Base-by-base conservation (phyloP, 2,329 filamentous ascomycete species). In the Huntiella abstrusa region DNA sequence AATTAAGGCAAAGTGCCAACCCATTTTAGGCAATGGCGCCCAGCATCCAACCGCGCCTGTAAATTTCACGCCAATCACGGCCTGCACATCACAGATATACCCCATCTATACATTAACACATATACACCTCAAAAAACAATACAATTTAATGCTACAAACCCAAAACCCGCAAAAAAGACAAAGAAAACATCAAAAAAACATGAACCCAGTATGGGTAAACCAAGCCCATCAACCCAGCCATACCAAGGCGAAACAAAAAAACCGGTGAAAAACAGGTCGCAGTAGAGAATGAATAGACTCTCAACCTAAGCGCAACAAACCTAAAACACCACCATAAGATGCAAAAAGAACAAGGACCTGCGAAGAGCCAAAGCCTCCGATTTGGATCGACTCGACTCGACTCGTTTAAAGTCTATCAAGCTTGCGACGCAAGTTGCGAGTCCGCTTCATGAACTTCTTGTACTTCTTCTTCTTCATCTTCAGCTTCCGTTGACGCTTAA, bases 401-500 rank as follows among this genome's bases (percentile, higher is more conserved):
- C n/a, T 32, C 40, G 43, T 51, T 64, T 67, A 75, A 52, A 73
- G 66, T 58, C 77, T 73, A 57, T 82, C 84, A 57, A 91, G 69
- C 68, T 87, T 93, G 60, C 86, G 77, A 60, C 88, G 80, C 68
- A 86, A 63, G 60, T 84, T 88, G 61, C 88, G 77, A 58, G 88
- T 95, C 64, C 77, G 75, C 71, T 81, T 83, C 83, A 94, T 86
- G 55, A 96, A 70, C 76, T 98, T 98, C 86, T 95, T 96, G 66
- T 94, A 94, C 78, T 98, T 98, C 75, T 96, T 88, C 76, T 96
- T 98, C 83, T 98, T 98, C 87, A 98, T 98, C 76, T 86, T 94
- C 58, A 95, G 67, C 68, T 91, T 92, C 59, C 86, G 72, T 64
- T 93, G 85, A 62, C 91, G 74, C 70, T 80, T 86, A 55, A 95